Evolutionary conservation across 495 filamentous ascomycete genomes (phyloP).

Genomic region (Emericellopsis terricola): DNA sequence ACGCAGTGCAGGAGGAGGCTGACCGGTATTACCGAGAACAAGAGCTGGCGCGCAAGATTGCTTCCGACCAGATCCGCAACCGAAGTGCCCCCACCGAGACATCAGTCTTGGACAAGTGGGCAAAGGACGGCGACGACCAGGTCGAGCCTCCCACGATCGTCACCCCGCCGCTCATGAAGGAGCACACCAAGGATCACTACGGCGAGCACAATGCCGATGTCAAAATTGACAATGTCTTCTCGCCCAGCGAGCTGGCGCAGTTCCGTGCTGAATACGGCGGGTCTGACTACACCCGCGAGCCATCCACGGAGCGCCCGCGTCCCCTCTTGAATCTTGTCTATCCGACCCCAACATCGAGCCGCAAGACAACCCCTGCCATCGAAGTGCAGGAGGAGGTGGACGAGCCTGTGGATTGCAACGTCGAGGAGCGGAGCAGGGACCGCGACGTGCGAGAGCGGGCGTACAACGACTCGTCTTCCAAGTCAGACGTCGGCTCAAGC

Average conservation of each 20-base stretch:
- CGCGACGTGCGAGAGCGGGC: conserved; percentile 2
- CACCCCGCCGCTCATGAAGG: conserved; percentile 28
- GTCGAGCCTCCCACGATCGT: conserved; percentile 19
- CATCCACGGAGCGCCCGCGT: conserved; percentile 28
- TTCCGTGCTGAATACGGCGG: conserved; percentile 8
- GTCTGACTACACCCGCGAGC: conserved; percentile 22
- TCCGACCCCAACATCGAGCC: conserved; percentile 15
- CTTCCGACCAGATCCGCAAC: conserved; percentile 28
- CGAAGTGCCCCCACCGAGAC: conserved; percentile 20
- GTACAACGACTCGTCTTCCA: not conserved
- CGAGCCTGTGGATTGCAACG: no score
- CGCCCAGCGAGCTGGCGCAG: conserved; percentile 14
- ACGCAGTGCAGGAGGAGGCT: conserved; percentile 29
- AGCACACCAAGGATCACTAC: conserved; percentile 25
- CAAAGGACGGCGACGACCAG: conserved; percentile 11
- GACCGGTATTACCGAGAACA: conserved; percentile 31
- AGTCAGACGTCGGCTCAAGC: not conserved
- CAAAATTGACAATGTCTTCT: conserved; percentile 27
- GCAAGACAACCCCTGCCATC: not conserved
- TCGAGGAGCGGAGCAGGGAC: conserved; percentile 7
- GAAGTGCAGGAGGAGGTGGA: conserved; percentile 20
- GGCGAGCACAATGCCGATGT: conserved; percentile 38
- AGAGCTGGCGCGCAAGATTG: conserved; percentile 24
- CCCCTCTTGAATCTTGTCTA: conserved; percentile 33
- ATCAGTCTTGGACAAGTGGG: conserved; percentile 32